Conservation (phyloP, 176 grass and related monocot species). For the Cocos nucifera region DNA sequence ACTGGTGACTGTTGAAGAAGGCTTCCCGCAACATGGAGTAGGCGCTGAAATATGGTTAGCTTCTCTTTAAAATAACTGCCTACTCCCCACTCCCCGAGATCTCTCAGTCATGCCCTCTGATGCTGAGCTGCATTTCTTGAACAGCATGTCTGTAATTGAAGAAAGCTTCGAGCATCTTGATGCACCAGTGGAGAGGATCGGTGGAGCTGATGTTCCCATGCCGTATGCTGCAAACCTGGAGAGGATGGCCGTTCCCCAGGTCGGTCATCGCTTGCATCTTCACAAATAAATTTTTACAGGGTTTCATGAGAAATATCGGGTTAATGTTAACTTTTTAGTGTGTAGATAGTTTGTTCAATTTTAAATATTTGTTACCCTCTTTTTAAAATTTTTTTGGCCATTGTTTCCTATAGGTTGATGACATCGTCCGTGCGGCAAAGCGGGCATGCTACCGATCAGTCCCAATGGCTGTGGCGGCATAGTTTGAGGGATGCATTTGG, state of each 20-base stretch:
- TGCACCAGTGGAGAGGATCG: constrained; percentile 83
- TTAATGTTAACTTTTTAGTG: too few species aligned
- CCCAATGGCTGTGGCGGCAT: constrained; percentile 68
- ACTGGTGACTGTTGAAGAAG: constrained; percentile 79
- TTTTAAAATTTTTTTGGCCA: not conserved
- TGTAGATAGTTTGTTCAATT: too few species aligned
- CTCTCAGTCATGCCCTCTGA: not conserved
- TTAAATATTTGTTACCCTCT: too few species aligned
- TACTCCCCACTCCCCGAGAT: not conserved
- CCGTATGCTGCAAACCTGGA: constrained; percentile 93
- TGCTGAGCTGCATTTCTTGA: not conserved
- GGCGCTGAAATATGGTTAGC: constrained; percentile 87
- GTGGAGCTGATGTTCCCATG: constrained; percentile 88
- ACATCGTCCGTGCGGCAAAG: constrained; percentile 84
- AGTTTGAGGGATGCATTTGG: not conserved
- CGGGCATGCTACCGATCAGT: constrained; percentile 71
- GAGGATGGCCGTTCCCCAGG: constrained; percentile 92
- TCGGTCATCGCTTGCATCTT: constrained; percentile 6
- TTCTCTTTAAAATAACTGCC: not conserved
- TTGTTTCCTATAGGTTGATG: constrained; percentile 53
- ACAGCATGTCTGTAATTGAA: constrained; percentile 84
- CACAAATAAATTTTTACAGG: not conserved
- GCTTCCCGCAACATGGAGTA: constrained; percentile 88
- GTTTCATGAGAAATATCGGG: too few species aligned
- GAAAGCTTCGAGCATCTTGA: constrained; percentile 93